These are phyloP conservation scores for Geotrichum cucujoidarum DNA, from an alignment of 1,139 yeast species.

Conservation along the genomic window DNA sequence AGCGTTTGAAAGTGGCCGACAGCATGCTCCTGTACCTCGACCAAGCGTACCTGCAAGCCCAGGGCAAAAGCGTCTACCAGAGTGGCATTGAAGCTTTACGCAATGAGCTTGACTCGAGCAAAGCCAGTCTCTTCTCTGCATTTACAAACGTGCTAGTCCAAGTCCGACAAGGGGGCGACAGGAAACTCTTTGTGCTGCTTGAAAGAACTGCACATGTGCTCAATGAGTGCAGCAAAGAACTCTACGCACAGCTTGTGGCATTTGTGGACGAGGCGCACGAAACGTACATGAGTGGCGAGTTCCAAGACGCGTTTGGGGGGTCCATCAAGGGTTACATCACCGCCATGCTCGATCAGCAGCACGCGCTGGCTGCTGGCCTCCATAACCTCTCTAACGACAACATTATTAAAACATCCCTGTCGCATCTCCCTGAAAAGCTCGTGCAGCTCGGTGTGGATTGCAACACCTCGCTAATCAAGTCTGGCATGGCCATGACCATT, in stretches of 20 bases:
- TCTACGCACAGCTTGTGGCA: not conserved
- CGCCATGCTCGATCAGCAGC: not conserved
- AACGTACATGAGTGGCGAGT: not conserved
- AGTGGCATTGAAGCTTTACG: not conserved
- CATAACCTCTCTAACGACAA: not conserved
- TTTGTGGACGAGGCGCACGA: not conserved
- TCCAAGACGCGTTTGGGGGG: not conserved
- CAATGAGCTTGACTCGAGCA: not conserved
- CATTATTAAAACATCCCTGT: not conserved
- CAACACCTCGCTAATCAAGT: not conserved
- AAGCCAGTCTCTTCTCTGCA: not conserved
- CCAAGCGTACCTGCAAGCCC: not conserved
- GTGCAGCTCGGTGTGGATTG: not conserved
- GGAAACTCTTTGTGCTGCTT: not conserved
- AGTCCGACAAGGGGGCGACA: not conserved
- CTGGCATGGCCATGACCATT: not conserved
- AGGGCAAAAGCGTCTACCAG: not conserved
- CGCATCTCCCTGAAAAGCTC: not conserved
- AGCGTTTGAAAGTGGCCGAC: not conserved
- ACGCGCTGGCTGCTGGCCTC: not conserved
- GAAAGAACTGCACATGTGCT: not conserved
- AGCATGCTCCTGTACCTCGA: not conserved
- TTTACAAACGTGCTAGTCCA: not conserved
- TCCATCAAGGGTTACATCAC: not conserved
- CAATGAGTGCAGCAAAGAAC: not conserved